Evolutionary conservation across 2,329 filamentous ascomycete species (phyloP).

Genomic region (Trichophyton equinum): DNA sequence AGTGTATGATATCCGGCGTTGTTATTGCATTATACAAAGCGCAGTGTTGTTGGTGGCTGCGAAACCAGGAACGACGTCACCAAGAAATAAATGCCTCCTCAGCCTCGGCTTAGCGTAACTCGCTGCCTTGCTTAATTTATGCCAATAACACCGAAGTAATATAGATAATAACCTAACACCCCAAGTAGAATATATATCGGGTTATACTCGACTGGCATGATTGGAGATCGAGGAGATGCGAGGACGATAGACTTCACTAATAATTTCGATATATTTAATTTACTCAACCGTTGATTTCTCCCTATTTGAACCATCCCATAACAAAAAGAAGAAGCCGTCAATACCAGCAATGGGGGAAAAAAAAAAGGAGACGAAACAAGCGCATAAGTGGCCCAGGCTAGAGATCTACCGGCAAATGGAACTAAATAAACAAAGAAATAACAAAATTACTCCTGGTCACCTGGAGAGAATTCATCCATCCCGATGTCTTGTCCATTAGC

Average conservation of each 20-base stretch:
- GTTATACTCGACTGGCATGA: no score
- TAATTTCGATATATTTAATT: neutral
- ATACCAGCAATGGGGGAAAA: no score
- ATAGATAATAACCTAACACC: no score
- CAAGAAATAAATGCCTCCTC: neutral
- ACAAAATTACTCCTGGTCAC: conserved; percentile 9
- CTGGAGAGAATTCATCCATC: conserved; percentile 14
- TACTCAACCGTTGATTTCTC: neutral
- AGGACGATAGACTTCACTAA: neutral
- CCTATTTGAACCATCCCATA: neutral
- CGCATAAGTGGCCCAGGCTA: neutral
- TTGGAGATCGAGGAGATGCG: no score
- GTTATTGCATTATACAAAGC: neutral
- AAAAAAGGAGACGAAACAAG: neutral
- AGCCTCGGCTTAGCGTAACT: neutral
- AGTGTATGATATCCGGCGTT: neutral
- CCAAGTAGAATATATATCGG: no score
- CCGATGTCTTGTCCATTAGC: conserved; percentile 12
- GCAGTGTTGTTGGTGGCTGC: neutral
- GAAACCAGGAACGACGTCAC: neutral
- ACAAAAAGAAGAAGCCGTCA: neutral
- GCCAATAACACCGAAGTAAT: neutral
- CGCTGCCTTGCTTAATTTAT: neutral
- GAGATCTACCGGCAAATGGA: neutral
- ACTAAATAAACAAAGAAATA: neutral